Base-by-base conservation (phyloP, 2,329 filamentous ascomycete genomes). In the Keithomyces neogunnii region DNA sequence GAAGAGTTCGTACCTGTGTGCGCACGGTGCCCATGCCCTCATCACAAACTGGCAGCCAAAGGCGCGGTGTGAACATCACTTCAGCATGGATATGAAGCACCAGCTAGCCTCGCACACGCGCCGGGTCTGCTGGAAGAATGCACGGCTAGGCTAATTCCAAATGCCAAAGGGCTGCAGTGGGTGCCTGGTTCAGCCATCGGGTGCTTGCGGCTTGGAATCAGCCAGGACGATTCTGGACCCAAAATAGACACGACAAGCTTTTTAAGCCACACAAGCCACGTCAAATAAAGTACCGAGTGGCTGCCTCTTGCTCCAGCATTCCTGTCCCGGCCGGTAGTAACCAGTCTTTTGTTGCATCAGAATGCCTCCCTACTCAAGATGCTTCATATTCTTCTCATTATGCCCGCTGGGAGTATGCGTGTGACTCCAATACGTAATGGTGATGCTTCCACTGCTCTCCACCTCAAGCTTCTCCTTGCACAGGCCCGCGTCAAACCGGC, bases 341-440 rank as follows among this genome's bases (percentile, higher is more conserved):
- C 19, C 19, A 19, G 19, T 19, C 19, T 19, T 19, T 19, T 19
- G 19, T 19, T 19, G 33, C 33, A 36, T 3, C 33, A 36, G 11
- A 8, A 36, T 2, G 33, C 8, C 33, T 36, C 38, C 9, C 10
- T 40, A 11, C 5, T 45, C 33, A 30, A 51, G 36, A 26, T 48
- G 47, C 29, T 52, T 48, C 43, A 54, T 47, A 10, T 38, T 44
- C 2, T 28, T 46, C 30, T 51, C 19, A 13, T 30, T 10, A 13
- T 51, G 52, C 2, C 52, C 52, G 3, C 35, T 13, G 2, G 46
- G 46, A 30, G 42, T 29, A 35, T 61, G 59, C 4, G 59, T 61
- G 38, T 63, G 59, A 44, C 61, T 63, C 60, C 60, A 62, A 44
- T 62, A 63, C 6, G 60, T 62, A 13, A 63, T 57, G 4, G 55